Evolutionary conservation across 139 green algal genomes (phyloP).

Genomic region (Prasinococcaceae sp.): DNA sequence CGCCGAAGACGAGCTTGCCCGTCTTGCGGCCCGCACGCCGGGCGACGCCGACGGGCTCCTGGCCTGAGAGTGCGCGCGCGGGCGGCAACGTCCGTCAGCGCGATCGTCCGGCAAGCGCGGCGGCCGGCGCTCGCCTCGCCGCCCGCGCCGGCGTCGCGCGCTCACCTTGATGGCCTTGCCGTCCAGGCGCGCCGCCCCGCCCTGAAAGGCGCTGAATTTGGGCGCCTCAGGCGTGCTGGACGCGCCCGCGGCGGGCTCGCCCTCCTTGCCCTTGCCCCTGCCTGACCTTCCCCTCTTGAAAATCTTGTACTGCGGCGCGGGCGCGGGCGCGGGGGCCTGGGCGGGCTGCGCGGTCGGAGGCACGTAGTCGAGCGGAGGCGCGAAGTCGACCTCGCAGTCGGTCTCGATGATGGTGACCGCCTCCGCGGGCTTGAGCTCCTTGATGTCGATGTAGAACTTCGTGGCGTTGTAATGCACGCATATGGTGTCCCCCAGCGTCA

Average conservation of each 20-base stretch:
- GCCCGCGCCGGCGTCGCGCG: too few relatives aligned
- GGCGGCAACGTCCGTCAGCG: too few relatives aligned
- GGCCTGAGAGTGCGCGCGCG: too few relatives aligned
- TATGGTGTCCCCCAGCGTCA: constrained; percentile 65
- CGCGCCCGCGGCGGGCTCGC: too few relatives aligned
- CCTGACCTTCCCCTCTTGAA: neutral
- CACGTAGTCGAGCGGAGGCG: constrained; percentile 88
- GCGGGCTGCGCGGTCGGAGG: constrained; percentile 30
- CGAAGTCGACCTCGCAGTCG: constrained; percentile 83
- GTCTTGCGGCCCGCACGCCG: too few relatives aligned
- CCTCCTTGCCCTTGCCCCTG: too few relatives aligned
- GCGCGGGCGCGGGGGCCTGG: neutral
- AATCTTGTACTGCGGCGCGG: neutral
- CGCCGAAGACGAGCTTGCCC: too few relatives aligned
- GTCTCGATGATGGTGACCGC: constrained; percentile 96
- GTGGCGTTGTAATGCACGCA: constrained; percentile 92
- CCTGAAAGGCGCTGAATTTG: constrained; percentile 12
- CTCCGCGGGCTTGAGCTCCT: constrained; percentile 59
- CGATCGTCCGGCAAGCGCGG: too few relatives aligned
- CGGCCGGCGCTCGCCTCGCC: too few relatives aligned
- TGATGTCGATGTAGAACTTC: constrained; percentile 79
- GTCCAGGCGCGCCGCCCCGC: constrained; percentile 11
- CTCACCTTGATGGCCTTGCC: too few relatives aligned
- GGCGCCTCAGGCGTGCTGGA: constrained; percentile 18
- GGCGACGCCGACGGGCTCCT: too few relatives aligned